Evolutionary conservation across 352 stramenopile species (phyloP).

Genomic region (Globisporangium yorkense): DNA sequence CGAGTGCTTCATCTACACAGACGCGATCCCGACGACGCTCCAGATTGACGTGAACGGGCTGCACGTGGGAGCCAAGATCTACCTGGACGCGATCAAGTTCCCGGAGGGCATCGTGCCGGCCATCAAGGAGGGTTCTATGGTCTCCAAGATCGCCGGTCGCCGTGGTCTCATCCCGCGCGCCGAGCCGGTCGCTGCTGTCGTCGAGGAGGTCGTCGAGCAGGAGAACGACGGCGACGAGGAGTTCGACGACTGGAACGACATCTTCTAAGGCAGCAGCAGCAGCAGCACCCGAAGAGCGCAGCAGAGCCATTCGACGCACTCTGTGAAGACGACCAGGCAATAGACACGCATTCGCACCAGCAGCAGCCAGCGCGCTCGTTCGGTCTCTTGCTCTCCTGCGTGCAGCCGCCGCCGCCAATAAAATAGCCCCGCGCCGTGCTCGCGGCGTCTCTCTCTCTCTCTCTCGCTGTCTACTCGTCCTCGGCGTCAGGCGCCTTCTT

Average conservation of each 20-base stretch:
- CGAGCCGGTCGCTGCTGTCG: slow-evolving; percentile 53
- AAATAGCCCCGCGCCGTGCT: background rate
- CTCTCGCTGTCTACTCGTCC: background rate
- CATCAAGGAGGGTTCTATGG: slow-evolving; percentile 53
- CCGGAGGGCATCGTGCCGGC: slow-evolving; percentile 69
- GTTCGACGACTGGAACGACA: slow-evolving; percentile 87
- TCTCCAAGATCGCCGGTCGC: slow-evolving; percentile 84
- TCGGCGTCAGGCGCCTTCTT: background rate
- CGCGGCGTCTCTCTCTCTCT: background rate
- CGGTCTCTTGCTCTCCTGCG: slow-evolving; percentile 1
- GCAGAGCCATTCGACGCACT: background rate
- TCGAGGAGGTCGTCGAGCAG: slow-evolving; percentile 59
- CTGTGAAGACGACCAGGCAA: background rate
- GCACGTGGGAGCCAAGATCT: slow-evolving; percentile 80
- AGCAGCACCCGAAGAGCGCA: background rate
- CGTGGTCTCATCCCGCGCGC: slow-evolving; percentile 76
- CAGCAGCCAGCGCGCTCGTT: background rate
- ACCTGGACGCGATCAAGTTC: slow-evolving; percentile 69
- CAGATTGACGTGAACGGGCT: slow-evolving; percentile 85
- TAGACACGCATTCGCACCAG: slow-evolving; percentile 7
- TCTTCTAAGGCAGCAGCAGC: slow-evolving; percentile 50
- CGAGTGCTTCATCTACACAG: slow-evolving; percentile 72
- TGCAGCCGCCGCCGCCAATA: background rate
- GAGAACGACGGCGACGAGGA: slow-evolving; percentile 65
- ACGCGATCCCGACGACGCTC: slow-evolving; percentile 68